Percentiles rank a stretch among this genome's conserved stretches.
Conservation (phyloP, 2,329 filamentous ascomycete species). For the Colletotrichum sp. region DNA sequence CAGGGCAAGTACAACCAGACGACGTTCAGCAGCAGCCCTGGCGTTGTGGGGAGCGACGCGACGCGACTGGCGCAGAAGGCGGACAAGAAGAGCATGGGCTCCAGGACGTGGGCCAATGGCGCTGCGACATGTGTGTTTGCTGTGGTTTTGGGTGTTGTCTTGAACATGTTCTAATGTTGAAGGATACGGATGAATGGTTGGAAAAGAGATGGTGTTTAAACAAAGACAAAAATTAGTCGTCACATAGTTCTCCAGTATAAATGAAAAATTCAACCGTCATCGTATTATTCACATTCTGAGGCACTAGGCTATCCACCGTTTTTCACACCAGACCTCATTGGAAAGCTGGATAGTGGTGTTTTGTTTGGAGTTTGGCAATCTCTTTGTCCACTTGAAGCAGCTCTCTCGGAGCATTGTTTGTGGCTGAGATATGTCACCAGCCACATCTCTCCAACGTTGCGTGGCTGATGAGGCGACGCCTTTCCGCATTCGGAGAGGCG, state of each 20-base stretch:
- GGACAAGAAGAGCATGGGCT: not conserved
- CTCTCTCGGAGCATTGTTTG: not conserved
- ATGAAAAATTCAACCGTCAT: not conserved
- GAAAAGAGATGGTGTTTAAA: not conserved
- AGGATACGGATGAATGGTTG: not conserved
- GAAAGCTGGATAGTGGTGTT: not conserved
- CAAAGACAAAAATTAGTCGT: not conserved
- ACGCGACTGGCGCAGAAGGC: not conserved
- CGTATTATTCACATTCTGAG: not conserved
- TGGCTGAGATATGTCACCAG: not conserved
- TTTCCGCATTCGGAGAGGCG: not conserved
- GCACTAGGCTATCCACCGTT: not conserved
- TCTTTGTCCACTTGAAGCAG: not conserved
- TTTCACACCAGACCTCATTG: not conserved
- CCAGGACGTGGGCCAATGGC: not conserved
- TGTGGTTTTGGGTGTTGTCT: not conserved
- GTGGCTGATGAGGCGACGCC: not conserved
- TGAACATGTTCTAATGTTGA: not conserved
- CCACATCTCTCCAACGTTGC: not conserved
- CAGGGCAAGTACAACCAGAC: constrained; percentile 40
- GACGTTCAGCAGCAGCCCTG: constrained; percentile 35
- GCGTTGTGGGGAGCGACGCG: constrained; percentile 10
- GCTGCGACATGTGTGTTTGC: not conserved
- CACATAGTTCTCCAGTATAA: not conserved
- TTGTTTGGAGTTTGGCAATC: not conserved